Percentiles rank a stretch among this genome's conserved stretches.
Conservation (phyloP, 345 rosid genomes). For the Gossypioides kirkii region DNA sequence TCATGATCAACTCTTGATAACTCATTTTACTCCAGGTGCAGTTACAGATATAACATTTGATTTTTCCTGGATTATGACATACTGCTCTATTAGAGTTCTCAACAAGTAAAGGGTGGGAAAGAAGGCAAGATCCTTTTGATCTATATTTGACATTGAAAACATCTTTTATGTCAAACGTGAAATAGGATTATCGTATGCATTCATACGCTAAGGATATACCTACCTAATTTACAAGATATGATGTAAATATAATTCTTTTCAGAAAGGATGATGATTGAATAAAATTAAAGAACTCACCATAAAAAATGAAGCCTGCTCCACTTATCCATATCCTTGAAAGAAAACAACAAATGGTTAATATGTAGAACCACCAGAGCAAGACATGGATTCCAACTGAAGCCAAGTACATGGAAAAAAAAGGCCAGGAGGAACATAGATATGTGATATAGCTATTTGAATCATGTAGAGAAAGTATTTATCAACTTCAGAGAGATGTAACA, state of each 20-base stretch:
- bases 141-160: not conserved
- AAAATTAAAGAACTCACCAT: conserved; percentile 8
- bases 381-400: not conserved
- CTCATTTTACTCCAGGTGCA: not conserved
- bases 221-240: not conserved
- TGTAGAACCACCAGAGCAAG: not conserved
- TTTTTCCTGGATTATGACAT: not conserved
- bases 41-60: not conserved
- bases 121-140: not conserved
- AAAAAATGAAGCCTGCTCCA: not conserved
- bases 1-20: not conserved
- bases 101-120: not conserved
- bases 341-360: not conserved
- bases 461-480: not conserved
- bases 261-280: not conserved
- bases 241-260: not conserved
- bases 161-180: not conserved
- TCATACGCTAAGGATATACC: not conserved
- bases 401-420: not conserved
- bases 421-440: not conserved
- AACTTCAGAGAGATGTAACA: not conserved
- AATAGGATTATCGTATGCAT: not conserved
- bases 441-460: not conserved
- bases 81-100: not conserved
- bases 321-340: not conserved